Evolutionary conservation across 495 filamentous ascomycete genomes (phyloP), one percentile per base, ranked within the genome.

Genomic region (Echria macrotheca): DNA sequence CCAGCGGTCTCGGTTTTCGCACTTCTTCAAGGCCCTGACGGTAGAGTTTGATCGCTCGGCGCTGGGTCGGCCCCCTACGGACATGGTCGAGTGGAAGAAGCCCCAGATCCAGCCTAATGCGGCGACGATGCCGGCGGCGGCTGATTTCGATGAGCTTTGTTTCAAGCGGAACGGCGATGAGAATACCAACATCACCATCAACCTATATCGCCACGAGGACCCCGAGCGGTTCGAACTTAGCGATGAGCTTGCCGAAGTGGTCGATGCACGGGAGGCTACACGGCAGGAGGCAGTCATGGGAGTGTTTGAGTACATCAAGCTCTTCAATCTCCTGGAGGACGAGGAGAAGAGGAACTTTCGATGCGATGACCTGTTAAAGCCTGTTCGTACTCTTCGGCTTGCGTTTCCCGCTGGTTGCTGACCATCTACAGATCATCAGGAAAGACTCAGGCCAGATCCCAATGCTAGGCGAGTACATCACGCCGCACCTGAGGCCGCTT

Each of bases 141-240:
- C 84, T 29, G 89, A 94, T 64, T 97, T 97, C 59, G 93, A 96
- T 69, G 83, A 84, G 45, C 69, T 99, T 26, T 86, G 90, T 47
- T 96, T 97, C 69, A 87, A 94, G 73, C 78, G 93, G 4, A 85
- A 84, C 51, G 83, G 87, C 33, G 94, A 99, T 60, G 89, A 95
- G 58, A 96, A 96, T 52, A 70, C 88, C 47, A 96, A 95, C 64
- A 81, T 94, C 54, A 91, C 83, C 21, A 84, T 99, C 65, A 94
- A 89, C 53, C 76, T 99, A 24, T 81, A 82, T 40, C 73, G 88
- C 8, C 87, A 96, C 59, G 94, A 96, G 61, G 76, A 80, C 5
- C 89, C 86, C 0, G 93, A 97, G 65, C 78, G 89, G 24, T 95
- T 81, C 59, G 79, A 79, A 52, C 70, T 97, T 23, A 89, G 81